These are phyloP conservation scores for Spathaspora gorwiae DNA, from an alignment of 805 yeast species.

Conservation along the genomic window DNA sequence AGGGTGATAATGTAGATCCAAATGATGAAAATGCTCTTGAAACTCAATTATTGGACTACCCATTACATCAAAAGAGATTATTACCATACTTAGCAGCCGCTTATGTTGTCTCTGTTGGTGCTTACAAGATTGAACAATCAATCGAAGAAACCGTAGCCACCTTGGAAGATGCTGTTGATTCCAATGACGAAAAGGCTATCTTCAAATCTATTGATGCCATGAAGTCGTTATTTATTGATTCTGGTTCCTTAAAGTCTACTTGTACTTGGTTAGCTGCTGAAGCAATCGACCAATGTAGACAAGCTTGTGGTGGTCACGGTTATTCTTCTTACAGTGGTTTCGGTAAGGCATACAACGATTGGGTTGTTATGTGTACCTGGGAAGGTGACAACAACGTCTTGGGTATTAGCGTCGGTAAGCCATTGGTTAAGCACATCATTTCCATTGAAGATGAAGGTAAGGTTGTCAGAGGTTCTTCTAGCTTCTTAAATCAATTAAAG, in stretches of 20 bases:
- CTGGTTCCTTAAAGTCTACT: conserved; percentile 42
- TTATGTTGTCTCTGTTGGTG: conserved; percentile 35
- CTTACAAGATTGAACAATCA: conserved; percentile 33
- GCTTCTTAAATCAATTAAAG: conserved; percentile 10
- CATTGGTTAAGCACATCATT: conserved; percentile 45
- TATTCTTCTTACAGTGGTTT: conserved; percentile 43
- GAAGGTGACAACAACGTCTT: conserved; percentile 47
- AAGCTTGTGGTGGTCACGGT: conserved; percentile 47
- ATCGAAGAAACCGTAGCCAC: conserved; percentile 25
- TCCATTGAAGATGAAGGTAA: conserved; percentile 37
- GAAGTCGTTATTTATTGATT: conserved; percentile 41
- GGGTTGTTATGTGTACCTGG: conserved; percentile 49
- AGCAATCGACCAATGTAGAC: conserved; percentile 39
- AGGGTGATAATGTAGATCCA: conserved; percentile 22
- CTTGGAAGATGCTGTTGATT: conserved; percentile 35
- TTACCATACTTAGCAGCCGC: conserved; percentile 41
- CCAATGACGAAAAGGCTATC: conserved; percentile 27
- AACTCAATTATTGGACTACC: conserved; percentile 41
- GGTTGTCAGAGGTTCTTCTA: conserved; percentile 11
- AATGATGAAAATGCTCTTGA: conserved; percentile 22
- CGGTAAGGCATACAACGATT: conserved; percentile 41
- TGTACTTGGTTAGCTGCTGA: conserved; percentile 42
- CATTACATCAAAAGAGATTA: conserved; percentile 43
- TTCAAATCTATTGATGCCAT: conserved; percentile 30
- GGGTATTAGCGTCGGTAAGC: conserved; percentile 38